phyloP scores from a whole-genome alignment of 2,329 filamentous ascomycete species.

The Cytospora mali region DNA sequence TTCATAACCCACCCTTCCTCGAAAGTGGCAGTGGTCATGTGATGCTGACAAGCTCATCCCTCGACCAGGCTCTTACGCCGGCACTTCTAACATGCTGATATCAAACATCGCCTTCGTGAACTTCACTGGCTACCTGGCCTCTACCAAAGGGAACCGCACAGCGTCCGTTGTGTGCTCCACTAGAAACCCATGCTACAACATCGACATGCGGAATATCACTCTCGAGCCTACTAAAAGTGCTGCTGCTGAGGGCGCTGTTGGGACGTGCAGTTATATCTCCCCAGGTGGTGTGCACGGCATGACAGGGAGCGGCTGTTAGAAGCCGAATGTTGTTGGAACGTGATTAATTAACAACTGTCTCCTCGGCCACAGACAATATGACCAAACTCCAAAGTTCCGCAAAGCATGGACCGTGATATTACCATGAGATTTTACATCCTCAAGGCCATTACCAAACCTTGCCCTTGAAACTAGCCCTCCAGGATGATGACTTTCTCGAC shows the following conservation, averaged over 20 bases:
- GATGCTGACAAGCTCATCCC: background rate
- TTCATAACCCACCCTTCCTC: background rate
- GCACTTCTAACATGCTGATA: slow-evolving; percentile 54
- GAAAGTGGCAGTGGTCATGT: background rate
- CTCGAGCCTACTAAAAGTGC: slow-evolving; percentile 30
- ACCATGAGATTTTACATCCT: background rate
- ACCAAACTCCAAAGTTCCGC: background rate
- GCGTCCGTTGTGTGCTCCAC: slow-evolving; percentile 50
- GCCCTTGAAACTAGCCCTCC: background rate
- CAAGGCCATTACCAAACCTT: background rate
- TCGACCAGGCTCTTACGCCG: slow-evolving; percentile 36
- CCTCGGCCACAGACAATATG: background rate
- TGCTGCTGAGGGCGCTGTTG: slow-evolving; percentile 32
- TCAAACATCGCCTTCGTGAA: slow-evolving; percentile 53
- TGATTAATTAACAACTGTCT: too few species aligned
- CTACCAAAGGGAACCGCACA: slow-evolving; percentile 38
- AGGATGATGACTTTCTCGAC: background rate
- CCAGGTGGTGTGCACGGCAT: slow-evolving; percentile 36
- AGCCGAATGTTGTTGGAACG: background rate
- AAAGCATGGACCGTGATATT: background rate
- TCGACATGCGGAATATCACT: slow-evolving; percentile 40
- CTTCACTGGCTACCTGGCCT: slow-evolving; percentile 49
- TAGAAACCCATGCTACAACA: slow-evolving; percentile 53
- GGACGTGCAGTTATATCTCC: slow-evolving; percentile 35
- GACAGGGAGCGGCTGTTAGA: slow-evolving; percentile 34